These are phyloP conservation scores for Fusarium redolens DNA, from an alignment of 2,329 filamentous ascomycete species.

Conservation along the genomic window DNA sequence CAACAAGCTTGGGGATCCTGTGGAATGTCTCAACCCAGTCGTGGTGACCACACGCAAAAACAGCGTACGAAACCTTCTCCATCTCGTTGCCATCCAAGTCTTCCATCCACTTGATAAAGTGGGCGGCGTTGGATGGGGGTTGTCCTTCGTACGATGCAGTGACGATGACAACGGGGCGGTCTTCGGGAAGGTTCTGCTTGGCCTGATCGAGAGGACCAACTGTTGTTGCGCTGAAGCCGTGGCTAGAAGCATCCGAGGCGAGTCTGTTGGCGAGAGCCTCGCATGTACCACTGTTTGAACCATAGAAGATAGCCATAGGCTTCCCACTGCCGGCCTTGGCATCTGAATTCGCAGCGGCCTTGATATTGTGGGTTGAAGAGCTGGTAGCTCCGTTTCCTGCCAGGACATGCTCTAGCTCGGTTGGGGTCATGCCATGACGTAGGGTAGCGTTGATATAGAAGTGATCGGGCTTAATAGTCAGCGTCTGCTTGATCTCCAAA, in stretches of 20 bases:
- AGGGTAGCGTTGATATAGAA: constrained; percentile 71
- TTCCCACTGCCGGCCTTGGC: constrained; percentile 43
- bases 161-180: constrained; percentile 73
- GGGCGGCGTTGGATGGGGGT: constrained; percentile 76
- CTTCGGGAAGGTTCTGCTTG: constrained; percentile 67
- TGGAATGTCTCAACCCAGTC: constrained; percentile 75
- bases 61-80: constrained; percentile 69
- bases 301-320: constrained; percentile 75
- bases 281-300: constrained; percentile 80
- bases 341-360: constrained; percentile 2
- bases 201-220: constrained; percentile 71
- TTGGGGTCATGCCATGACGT: constrained; percentile 59
- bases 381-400: constrained; percentile 35
- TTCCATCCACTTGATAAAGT: constrained; percentile 76
- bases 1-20: constrained; percentile 71
- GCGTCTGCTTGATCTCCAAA: constrained; percentile 64
- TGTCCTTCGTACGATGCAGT: constrained; percentile 80
- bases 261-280: constrained; percentile 74
- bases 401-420: constrained; percentile 59
- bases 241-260: constrained; percentile 66
- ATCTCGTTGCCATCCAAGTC: constrained; percentile 58
- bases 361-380: constrained; percentile 9
- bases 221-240: constrained; percentile 67
- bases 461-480: constrained; percentile 73
- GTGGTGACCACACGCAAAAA: constrained; percentile 74